These are phyloP conservation scores for Kodamaea neixiangensis DNA, from an alignment of 805 yeast species.

Conservation along the genomic window DNA sequence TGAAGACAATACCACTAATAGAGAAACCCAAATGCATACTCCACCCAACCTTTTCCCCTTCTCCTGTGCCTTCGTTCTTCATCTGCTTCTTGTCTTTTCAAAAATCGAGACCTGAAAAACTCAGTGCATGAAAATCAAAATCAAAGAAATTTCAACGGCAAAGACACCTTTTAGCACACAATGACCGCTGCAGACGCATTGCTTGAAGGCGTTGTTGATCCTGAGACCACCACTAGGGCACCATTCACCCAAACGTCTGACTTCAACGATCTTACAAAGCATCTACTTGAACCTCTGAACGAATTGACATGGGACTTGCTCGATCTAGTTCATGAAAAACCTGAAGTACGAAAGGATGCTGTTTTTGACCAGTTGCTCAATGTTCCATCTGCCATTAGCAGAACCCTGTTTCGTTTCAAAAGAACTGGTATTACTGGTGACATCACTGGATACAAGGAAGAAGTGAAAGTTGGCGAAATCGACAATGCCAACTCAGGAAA, in stretches of 20 bases:
- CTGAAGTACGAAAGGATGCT: conserved; percentile 37
- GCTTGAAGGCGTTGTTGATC: not conserved
- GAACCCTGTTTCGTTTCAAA: conserved; percentile 67
- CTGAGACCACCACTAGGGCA: not conserved
- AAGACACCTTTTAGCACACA: not conserved
- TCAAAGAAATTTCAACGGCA: not conserved
- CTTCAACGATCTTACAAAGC: conserved; percentile 4
- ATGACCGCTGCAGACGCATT: not conserved
- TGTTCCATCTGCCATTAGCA: conserved; percentile 60
- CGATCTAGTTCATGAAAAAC: conserved; percentile 63
- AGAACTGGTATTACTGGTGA: conserved; percentile 76
- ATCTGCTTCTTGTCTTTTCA: too few relatives aligned
- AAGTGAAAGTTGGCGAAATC: conserved; percentile 39
- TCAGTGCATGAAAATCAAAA: not conserved
- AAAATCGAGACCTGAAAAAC: not conserved
- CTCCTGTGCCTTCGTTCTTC: too few relatives aligned
- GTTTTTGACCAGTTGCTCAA: conserved; percentile 52
- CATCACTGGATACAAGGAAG: conserved; percentile 65
- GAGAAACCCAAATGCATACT: too few relatives aligned
- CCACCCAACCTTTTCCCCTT: too few relatives aligned
- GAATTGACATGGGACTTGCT: conserved; percentile 70
- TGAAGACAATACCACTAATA: too few relatives aligned
- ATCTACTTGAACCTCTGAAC: conserved; percentile 61
- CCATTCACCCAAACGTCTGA: not conserved
- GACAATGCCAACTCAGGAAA: conserved; percentile 63